Evolutionary conservation across 345 rosid genomes (phyloP).

Genomic region (rapeseed (Brassica napus)): Da-Ae NC_063434.1:14125501-14126000

Average conservation of each 20-base stretch:
- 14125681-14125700: neutral
- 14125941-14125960: constrained; percentile 50
- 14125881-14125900: constrained; percentile 55
- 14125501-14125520: neutral
- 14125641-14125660: neutral
- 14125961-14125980: constrained; percentile 78
- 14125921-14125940: constrained; percentile 62
- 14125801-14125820: constrained; percentile 40
- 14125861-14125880: constrained; percentile 36
- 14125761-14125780: constrained; percentile 41
- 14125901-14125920: constrained; percentile 72
- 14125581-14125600: constrained; percentile 57
- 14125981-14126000: constrained; percentile 73
- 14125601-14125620: constrained; percentile 56
- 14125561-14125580: constrained; percentile 51
- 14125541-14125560: constrained; percentile 31
- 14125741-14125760: constrained; percentile 22
- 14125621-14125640: constrained; percentile 38
- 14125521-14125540: neutral
- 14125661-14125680: neutral
- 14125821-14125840: constrained; percentile 50
- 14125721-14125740: constrained; percentile 75
- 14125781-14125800: constrained; percentile 37
- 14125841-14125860: constrained; percentile 46
- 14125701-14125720: neutral